Evolutionary conservation across 352 stramenopile genomes (phyloP), one percentile per base, ranked within the genome.

Genomic region (Pythium diclinum): DNA sequence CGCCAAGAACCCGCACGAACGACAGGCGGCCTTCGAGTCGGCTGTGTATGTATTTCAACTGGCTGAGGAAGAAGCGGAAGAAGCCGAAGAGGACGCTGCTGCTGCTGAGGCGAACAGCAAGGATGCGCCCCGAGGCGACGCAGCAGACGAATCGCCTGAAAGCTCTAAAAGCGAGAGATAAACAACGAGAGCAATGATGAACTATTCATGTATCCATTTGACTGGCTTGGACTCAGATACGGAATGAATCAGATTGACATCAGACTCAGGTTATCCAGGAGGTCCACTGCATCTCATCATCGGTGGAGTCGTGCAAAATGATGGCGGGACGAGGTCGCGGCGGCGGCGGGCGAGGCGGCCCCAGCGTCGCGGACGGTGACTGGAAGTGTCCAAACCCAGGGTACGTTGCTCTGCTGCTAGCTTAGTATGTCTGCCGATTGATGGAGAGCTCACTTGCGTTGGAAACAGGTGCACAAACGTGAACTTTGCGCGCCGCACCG

Each of bases 341-440:
- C 9, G 77, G 74, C 47, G 57, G 68, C 32, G 75, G 74, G 14
- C 68, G 79, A n/a, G 81, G 66, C 28, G 60, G 56, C 75, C 68
- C 81, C 82, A 74, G 71, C 78, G 52, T 81, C 69, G 57, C 61
- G 23, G 81, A 91, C 7, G 83, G 85, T 25, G 83, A 94, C 72
- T 94, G 85, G 85, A 66, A 76, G 56, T 94, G 85, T 52, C 83
- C 85, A n/a, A 94, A 94, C 66, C 78, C 83, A 56, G 81, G 82
- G 85, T 91, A 58, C 6, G 49, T 19, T 16, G 13, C 21, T 21
- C 65, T 52, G 11, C 44, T 55, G 4, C n/a, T 11, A 21, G 21
- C 3, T 32, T 17, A 6, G n/a, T 49, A 3, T 36, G 21, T 23
- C 3, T 36, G 21, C 6, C 6, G 25, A 5, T 56, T 14, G 19